Evolutionary conservation across 2,329 filamentous ascomycete species (phyloP), one percentile per base, ranked within the genome.

Genomic region (Paramyrothecium sp.): DNA sequence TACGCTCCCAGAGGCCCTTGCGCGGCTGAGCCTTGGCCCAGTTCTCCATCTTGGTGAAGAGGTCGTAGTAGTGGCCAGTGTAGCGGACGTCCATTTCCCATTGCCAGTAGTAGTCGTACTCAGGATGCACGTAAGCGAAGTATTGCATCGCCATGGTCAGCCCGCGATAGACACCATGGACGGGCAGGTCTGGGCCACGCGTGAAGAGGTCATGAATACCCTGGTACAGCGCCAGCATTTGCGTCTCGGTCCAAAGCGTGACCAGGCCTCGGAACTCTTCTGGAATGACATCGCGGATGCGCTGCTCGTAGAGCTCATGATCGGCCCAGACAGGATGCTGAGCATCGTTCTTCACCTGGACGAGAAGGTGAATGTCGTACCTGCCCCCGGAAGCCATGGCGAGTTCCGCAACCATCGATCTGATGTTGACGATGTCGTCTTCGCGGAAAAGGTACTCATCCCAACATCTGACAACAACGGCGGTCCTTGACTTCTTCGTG

Each of bases 71-170:
- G 73, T 97, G 92, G 38, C 92, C 92, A 0, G 90, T 95, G 72
- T 96, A 96, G 30, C 92, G 88, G 49, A 93, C 86, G 67, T 97
- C 92, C 88, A 96, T 94, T 73, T 97, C 92, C 91, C 92, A 96
- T 63, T 96, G 91, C 92, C 92, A 97, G 73, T 92, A 92, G 75
- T 87, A 91, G 51, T 96, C 91, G 68, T 93, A 97, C 71, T 96
- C 92, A 1, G 91, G 90, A 72, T 97, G 92, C 66, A 86, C 84
- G 68, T 93, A 87, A 7, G 93, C 91, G 71, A 98, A 98, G 73
- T 94, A 90, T 69, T 97, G 93, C 78, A 98, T 88, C 0, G 93
- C 92, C 91, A 98, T 96, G 66, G 92, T 92, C 11, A 95, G 85
- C 55, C 91, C 93, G 54, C 95, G 89, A 75, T 98, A 98, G 10